Evolutionary conservation across 768 basidiomycete genomes (phyloP).

Genomic region (Suillus luteus): DNA sequence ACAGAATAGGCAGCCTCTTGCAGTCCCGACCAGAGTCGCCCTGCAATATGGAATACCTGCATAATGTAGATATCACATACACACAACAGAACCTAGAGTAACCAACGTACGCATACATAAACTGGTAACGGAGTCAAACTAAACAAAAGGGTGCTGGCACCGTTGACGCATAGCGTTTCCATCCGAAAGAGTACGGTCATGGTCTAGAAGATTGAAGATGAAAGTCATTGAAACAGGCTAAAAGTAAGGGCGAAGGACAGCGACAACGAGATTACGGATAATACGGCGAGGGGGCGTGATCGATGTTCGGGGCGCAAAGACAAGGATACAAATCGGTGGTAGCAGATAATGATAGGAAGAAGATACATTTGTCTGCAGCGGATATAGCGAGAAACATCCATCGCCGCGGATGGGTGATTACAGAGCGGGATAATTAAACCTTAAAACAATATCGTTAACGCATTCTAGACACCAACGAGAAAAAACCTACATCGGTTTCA

Average conservation of each 20-base stretch:
- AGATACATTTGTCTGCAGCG: conserved; percentile 35
- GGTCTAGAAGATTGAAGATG: conserved; percentile 14
- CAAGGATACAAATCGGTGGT: conserved; percentile 30
- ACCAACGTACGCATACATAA: conserved; percentile 20
- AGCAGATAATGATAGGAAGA: conserved; percentile 36
- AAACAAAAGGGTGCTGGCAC: conserved; percentile 18
- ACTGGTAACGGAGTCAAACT: conserved; percentile 17
- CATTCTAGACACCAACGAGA: conserved; percentile 5
- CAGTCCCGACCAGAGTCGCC: background rate
- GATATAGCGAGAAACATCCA: conserved; percentile 19
- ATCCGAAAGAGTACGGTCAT: conserved; percentile 15
- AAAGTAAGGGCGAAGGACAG: conserved; percentile 21
- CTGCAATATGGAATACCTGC: conserved; percentile 9
- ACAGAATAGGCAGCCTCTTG: background rate
- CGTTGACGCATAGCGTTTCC: conserved; percentile 5
- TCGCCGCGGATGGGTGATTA: conserved; percentile 18
- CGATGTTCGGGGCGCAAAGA: conserved; percentile 6
- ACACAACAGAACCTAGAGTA: conserved; percentile 23
- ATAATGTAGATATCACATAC: conserved; percentile 12
- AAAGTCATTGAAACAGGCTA: conserved; percentile 26
- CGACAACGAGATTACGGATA: conserved; percentile 20
- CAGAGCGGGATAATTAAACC: conserved; percentile 24
- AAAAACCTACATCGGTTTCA: conserved; percentile 26
- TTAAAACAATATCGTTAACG: conserved; percentile 9
- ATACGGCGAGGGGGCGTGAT: conserved; percentile 20